Conservation (phyloP, 139 green algal species). For the Chlamydomonas incerta region DNA sequence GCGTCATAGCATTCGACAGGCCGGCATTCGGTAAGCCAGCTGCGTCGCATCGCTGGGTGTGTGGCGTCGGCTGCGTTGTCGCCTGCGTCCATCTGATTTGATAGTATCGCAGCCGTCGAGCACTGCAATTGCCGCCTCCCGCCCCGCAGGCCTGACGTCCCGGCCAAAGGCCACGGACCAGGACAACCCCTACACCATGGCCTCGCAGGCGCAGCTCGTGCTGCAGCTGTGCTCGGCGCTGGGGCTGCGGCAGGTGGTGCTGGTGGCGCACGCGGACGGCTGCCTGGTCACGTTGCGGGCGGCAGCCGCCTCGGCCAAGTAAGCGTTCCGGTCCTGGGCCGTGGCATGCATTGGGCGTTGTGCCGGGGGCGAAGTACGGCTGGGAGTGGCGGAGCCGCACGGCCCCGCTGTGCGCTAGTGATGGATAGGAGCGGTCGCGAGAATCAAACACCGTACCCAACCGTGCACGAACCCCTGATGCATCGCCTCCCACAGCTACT, state of each 20-base stretch:
- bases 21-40: conserved; percentile 51
- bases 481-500: not conserved
- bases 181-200: conserved; percentile 61
- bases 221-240: conserved; percentile 65
- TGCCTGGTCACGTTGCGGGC: conserved; percentile 75
- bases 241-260: conserved; percentile 59
- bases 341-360: too few species aligned
- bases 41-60: too few species aligned
- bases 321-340: not conserved
- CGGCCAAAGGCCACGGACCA: conserved; percentile 27
- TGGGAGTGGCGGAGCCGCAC: not conserved
- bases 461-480: too few species aligned
- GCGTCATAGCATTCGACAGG: conserved; percentile 53
- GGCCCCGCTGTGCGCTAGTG: too few species aligned
- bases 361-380: too few species aligned
- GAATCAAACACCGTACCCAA: too few species aligned
- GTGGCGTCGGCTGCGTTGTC: too few species aligned
- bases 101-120: too few species aligned
- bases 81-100: too few species aligned
- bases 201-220: conserved; percentile 65
- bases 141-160: conserved; percentile 60
- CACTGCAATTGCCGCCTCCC: too few species aligned
- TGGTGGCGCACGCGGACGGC: conserved; percentile 79
- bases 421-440: too few species aligned
- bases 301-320: conserved; percentile 49